Conservation (phyloP, 2,329 filamentous ascomycete genomes). For the Ophiosphaerella herpotricha region DNA sequence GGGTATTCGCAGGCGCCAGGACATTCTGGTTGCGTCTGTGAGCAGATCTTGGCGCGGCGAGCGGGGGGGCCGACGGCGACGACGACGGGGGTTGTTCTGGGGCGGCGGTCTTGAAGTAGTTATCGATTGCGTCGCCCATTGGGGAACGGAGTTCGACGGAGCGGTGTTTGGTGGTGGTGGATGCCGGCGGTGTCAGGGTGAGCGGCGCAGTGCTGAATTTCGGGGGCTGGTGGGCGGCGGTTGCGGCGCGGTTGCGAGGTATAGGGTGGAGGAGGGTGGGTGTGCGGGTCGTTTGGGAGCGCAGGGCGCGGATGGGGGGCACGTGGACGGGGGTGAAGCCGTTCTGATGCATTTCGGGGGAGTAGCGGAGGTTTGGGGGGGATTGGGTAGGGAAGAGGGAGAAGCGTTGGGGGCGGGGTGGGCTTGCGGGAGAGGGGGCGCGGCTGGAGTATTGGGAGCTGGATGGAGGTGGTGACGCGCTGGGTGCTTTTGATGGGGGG, state of each 20-base stretch:
- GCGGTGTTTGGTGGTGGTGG: neutral
- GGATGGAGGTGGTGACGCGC: conserved; percentile 4
- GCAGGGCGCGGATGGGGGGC: conserved; percentile 3
- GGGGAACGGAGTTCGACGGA: conserved; percentile 14
- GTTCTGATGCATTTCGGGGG: neutral
- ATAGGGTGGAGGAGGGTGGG: neutral
- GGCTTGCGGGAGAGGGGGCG: conserved; percentile 5
- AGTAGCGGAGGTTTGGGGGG: neutral
- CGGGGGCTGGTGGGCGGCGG: neutral
- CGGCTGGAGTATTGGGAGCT: conserved; percentile 11
- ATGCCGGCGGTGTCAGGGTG: conserved; percentile 5
- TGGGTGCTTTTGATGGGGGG: conserved; percentile 19
- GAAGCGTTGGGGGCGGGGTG: conserved; percentile 6
- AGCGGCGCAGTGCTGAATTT: conserved; percentile 10
- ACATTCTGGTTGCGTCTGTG: conserved; percentile 21
- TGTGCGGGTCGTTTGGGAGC: neutral
- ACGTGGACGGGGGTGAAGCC: neutral
- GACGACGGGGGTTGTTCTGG: neutral
- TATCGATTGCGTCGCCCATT: conserved; percentile 19
- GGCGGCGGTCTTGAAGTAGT: conserved; percentile 10
- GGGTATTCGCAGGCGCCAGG: conserved; percentile 20
- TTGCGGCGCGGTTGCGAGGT: neutral
- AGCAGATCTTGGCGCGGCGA: conserved; percentile 9
- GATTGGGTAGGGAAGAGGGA: conserved; percentile 12
- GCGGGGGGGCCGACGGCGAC: neutral